A percentile compares a stretch with the other conserved stretches of the same genome.
Evolutionary conservation across 805 yeast genomes (phyloP).

Genomic region (Brettanomyces bruxellensis): DNA sequence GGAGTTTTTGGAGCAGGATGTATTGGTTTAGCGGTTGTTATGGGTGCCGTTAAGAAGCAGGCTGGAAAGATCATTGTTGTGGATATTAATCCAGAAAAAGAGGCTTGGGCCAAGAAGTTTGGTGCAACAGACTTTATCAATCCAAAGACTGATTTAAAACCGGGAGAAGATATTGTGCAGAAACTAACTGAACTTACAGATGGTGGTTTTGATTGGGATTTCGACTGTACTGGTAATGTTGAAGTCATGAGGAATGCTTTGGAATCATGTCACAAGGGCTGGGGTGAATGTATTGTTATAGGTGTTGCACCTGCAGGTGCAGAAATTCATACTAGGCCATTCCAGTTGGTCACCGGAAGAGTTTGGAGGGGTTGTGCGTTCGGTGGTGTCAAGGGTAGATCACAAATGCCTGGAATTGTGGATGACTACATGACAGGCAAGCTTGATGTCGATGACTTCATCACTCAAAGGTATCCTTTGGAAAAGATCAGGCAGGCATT

Average conservation of each 20-base stretch:
- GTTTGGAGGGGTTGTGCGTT: slow-evolving; percentile 99
- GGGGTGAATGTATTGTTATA: slow-evolving; percentile 93
- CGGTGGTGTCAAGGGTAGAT: slow-evolving; percentile 97
- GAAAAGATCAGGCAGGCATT: slow-evolving; percentile 79
- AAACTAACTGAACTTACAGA: slow-evolving; percentile 84
- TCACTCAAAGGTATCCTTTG: slow-evolving; percentile 81
- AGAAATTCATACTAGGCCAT: slow-evolving; percentile 95
- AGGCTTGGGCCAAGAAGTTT: slow-evolving; percentile 77
- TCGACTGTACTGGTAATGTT: slow-evolving; percentile 97
- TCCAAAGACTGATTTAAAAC: slow-evolving; percentile 59
- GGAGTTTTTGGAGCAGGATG: slow-evolving; percentile 98
- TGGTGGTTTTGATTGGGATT: slow-evolving; percentile 94
- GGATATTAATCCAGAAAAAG: slow-evolving; percentile 79
- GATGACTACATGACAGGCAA: slow-evolving; percentile 75
- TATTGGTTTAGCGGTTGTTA: slow-evolving; percentile 92
- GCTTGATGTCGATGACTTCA: slow-evolving; percentile 87
- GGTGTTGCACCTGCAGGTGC: slow-evolving; percentile 99
- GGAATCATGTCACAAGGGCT: slow-evolving; percentile 97
- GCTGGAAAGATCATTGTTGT: slow-evolving; percentile 79
- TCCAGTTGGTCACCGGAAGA: slow-evolving; percentile 98
- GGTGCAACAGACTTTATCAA: slow-evolving; percentile 95
- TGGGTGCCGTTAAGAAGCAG: slow-evolving; percentile 81
- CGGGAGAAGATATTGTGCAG: slow-evolving; percentile 70
- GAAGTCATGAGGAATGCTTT: slow-evolving; percentile 92
- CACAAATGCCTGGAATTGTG: slow-evolving; percentile 87